Conservation (phyloP, 2,329 filamentous ascomycete species). For the Diaporthe capsici region DNA sequence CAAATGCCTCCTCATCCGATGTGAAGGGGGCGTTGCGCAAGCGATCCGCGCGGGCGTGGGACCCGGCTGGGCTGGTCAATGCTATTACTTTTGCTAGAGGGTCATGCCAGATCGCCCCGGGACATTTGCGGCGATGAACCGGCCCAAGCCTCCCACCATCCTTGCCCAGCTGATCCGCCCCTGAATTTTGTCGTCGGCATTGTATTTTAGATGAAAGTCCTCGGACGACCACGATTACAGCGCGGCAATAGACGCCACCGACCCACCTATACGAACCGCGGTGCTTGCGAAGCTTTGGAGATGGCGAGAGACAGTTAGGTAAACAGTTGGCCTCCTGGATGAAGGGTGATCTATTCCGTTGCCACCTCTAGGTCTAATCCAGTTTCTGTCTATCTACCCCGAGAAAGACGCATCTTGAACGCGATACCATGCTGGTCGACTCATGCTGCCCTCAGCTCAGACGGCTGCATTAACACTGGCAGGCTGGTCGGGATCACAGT, state of each 20-base stretch:
- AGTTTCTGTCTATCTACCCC: background rate
- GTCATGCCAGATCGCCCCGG: background rate
- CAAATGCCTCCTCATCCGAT: slow-evolving; percentile 34
- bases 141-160: slow-evolving; percentile 5
- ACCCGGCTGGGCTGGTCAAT: slow-evolving; percentile 19
- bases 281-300: background rate
- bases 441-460: slow-evolving; percentile 4
- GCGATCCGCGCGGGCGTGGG: slow-evolving; percentile 9
- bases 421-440: background rate
- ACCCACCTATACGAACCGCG: slow-evolving; percentile 13
- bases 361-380: slow-evolving; percentile 15
- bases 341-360: background rate
- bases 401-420: background rate
- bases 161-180: slow-evolving; percentile 32
- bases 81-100: background rate
- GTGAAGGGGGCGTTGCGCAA: slow-evolving; percentile 14
- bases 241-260: slow-evolving; percentile 30
- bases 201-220: slow-evolving; percentile 11
- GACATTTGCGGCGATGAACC: background rate
- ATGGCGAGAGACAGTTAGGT: background rate
- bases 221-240: slow-evolving; percentile 23
- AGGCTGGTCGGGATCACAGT: slow-evolving; percentile 43
- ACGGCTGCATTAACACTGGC: slow-evolving; percentile 42
- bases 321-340: slow-evolving; percentile 5
- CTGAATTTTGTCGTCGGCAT: background rate